Conservation (phyloP, 495 filamentous ascomycete genomes). For the Neurospora africana region DNA sequence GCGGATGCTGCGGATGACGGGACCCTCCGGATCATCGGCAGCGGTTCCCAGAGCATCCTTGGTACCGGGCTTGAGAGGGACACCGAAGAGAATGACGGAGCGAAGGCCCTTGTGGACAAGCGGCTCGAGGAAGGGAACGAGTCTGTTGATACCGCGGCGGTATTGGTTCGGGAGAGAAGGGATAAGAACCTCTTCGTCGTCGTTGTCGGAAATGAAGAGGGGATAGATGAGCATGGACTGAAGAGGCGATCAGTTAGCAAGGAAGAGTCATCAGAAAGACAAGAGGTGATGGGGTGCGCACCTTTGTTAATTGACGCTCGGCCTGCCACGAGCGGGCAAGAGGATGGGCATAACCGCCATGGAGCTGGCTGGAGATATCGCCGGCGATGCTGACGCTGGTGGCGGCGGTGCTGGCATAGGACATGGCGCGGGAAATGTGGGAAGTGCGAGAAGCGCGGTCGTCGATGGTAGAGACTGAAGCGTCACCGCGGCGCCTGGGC, state of each 20-base stretch:
- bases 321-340: slow-evolving; percentile 89
- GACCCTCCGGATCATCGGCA: slow-evolving; percentile 85
- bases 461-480: slow-evolving; percentile 42
- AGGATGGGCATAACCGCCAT: slow-evolving; percentile 90
- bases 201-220: slow-evolving; percentile 87
- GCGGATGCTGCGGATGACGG: slow-evolving; percentile 76
- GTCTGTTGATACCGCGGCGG: slow-evolving; percentile 76
- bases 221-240: slow-evolving; percentile 98
- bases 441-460: slow-evolving; percentile 47
- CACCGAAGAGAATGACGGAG: slow-evolving; percentile 92
- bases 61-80: slow-evolving; percentile 63
- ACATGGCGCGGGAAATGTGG: slow-evolving; percentile 62
- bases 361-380: slow-evolving; percentile 88
- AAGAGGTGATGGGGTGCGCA: slow-evolving; percentile 21
- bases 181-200: slow-evolving; percentile 84
- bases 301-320: slow-evolving; percentile 94
- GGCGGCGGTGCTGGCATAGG: slow-evolving; percentile 79
- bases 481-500: slow-evolving; percentile 28
- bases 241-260: slow-evolving; percentile 4
- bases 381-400: slow-evolving; percentile 88
- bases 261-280: neutral
- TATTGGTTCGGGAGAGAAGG: slow-evolving; percentile 81
- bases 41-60: slow-evolving; percentile 92
- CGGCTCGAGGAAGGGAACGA: slow-evolving; percentile 74
- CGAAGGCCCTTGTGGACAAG: slow-evolving; percentile 79